phyloP scores from a whole-genome alignment of 225 moss, liverwort and hornwort species.

The Ulota crispa region DNA sequence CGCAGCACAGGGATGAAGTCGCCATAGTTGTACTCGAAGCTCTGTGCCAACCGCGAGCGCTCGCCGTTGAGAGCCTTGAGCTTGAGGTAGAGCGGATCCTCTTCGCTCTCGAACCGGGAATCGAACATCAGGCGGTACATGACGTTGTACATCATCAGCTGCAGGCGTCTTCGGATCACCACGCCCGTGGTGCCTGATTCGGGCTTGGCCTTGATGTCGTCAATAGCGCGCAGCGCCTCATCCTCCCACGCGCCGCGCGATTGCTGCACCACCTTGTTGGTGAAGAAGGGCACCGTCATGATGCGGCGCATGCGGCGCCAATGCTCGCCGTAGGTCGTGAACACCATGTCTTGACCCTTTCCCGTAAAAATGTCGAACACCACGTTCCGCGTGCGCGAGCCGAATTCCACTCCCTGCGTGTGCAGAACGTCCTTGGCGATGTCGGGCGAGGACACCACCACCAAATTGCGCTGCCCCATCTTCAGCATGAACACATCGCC shows the following conservation, averaged over 20 bases:
- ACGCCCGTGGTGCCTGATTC: conserved; percentile 48
- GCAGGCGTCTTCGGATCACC: conserved; percentile 54
- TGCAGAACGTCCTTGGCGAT: conserved; percentile 61
- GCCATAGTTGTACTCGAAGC: conserved; percentile 70
- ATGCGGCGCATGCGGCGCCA: conserved; percentile 70
- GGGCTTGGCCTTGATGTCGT: conserved; percentile 47
- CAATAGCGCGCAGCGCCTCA: conserved; percentile 45
- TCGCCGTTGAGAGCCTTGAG: conserved; percentile 62
- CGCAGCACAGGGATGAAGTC: conserved; percentile 66
- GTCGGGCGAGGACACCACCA: conserved; percentile 61
- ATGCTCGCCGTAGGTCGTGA: conserved; percentile 62
- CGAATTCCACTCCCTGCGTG: conserved; percentile 62
- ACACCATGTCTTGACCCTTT: conserved; percentile 63
- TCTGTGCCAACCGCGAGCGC: conserved; percentile 54
- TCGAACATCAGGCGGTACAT: conserved; percentile 71
- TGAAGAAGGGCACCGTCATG: conserved; percentile 69
- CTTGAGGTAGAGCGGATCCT: conserved; percentile 58
- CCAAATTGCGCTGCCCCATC: conserved; percentile 60
- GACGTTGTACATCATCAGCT: conserved; percentile 76
- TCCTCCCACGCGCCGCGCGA: conserved; percentile 56
- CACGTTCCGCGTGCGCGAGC: conserved; percentile 55
- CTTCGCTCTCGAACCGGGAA: conserved; percentile 58
- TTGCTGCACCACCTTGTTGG: conserved; percentile 57
- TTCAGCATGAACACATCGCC: conserved; percentile 57
- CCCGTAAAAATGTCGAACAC: conserved; percentile 66